These are phyloP conservation scores for Citrus hindsii DNA, from an alignment of 345 rosid genomes.

Conservation along the genomic window DNA sequence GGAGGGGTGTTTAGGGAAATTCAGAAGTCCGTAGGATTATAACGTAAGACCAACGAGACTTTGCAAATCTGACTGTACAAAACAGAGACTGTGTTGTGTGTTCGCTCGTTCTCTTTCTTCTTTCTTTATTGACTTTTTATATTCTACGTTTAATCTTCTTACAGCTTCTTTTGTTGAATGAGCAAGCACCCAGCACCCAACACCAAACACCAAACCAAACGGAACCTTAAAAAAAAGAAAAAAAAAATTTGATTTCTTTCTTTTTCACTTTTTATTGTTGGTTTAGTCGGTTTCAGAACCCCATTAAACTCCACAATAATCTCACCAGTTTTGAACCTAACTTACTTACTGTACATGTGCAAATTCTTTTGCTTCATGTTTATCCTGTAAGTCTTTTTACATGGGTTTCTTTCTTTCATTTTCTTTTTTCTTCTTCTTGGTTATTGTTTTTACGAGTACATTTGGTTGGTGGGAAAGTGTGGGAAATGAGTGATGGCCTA, in stretches of 20 bases:
- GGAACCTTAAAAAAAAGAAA: constrained; percentile 9
- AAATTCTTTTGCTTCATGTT: not conserved
- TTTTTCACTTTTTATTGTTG: not conserved
- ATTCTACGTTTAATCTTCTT: constrained; percentile 23
- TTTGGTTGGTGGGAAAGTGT: constrained; percentile 23
- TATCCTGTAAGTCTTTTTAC: constrained; percentile 7
- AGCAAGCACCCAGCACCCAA: not conserved
- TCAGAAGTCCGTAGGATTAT: not conserved
- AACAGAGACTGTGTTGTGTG: not conserved
- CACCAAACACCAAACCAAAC: constrained; percentile 26
- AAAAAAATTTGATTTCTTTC: not conserved
- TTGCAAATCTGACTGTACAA: constrained; percentile 25
- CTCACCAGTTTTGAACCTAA: constrained; percentile 47
- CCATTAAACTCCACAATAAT: constrained; percentile 15
- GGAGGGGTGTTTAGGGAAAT: constrained; percentile 9
- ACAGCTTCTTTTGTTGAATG: constrained; percentile 52
- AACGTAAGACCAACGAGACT: constrained; percentile 45
- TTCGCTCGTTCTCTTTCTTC: not conserved
- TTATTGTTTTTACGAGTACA: not conserved
- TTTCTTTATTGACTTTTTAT: constrained; percentile 29
- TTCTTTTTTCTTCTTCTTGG: not conserved
- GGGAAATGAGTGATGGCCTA: not conserved
- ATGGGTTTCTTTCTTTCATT: not conserved
- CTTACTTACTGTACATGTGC: constrained; percentile 8
- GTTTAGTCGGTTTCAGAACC: constrained; percentile 28